Evolutionary conservation across 1,284 basidiomycete species (phyloP).

Genomic region (Microbotryum violaceum): DNA sequence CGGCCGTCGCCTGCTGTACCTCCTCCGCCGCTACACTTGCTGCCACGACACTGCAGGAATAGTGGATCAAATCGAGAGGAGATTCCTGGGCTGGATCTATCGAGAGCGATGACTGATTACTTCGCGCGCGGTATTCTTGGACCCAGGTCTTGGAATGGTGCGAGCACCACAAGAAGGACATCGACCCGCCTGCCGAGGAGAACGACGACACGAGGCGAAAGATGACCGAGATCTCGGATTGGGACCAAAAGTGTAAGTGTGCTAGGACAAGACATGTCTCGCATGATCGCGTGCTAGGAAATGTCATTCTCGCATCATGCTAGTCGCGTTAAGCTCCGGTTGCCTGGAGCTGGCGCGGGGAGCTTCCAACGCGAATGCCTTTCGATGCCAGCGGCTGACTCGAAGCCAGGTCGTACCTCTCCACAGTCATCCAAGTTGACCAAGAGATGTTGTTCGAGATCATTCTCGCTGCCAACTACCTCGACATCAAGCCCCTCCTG

Average conservation of each 20-base stretch:
- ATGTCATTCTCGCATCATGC: neutral
- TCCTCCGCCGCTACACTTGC: no score
- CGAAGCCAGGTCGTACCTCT: neutral
- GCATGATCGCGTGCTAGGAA: neutral
- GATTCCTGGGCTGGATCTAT: no score
- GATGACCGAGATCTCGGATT: slow-evolving; percentile 95
- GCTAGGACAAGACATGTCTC: neutral
- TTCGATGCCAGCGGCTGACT: slow-evolving; percentile 1
- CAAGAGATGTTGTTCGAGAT: slow-evolving; percentile 81
- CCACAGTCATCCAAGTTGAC: slow-evolving; percentile 42
- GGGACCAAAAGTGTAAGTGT: slow-evolving; percentile 83
- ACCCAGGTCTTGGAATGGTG: slow-evolving; percentile 93
- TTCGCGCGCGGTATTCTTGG: no score
- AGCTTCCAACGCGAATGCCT: neutral
- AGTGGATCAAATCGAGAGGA: no score
- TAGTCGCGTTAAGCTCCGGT: neutral
- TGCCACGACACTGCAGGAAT: no score
- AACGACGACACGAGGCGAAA: slow-evolving; percentile 94
- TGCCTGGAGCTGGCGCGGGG: neutral
- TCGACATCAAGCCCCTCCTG: slow-evolving; percentile 98
- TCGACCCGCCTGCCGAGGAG: slow-evolving; percentile 64
- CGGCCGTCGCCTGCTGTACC: no score
- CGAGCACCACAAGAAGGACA: slow-evolving; percentile 95
- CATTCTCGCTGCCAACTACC: slow-evolving; percentile 98
- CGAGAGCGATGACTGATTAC: no score